A percentile compares a stretch with the other conserved stretches of the same genome.
Conservation (phyloP, 2,329 filamentous ascomycete genomes). For the Pseudodiploospora longispora region DNA sequence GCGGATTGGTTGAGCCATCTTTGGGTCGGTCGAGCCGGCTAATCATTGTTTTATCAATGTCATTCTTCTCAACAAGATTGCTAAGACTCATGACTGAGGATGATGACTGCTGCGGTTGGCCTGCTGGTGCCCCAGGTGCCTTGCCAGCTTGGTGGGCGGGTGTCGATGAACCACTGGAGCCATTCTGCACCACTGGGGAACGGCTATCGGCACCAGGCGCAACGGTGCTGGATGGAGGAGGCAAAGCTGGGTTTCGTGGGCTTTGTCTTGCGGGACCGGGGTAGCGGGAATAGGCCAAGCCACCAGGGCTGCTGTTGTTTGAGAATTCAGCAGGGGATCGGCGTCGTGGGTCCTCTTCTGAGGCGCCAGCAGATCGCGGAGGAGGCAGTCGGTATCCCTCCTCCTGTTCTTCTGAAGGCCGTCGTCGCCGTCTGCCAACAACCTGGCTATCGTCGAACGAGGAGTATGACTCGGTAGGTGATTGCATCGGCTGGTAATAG, state of each 20-base stretch:
- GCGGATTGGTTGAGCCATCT: conserved; percentile 1
- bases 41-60: conserved; percentile 50
- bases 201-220: conserved; percentile 19
- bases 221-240: conserved; percentile 19
- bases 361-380: conserved; percentile 27
- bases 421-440: conserved; percentile 25
- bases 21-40: conserved; percentile 37
- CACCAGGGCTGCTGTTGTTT: conserved; percentile 38
- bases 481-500: conserved; percentile 34
- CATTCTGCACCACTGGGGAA: conserved; percentile 28
- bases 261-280: conserved; percentile 27
- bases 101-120: conserved; percentile 16
- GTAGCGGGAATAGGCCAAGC: conserved; percentile 30
- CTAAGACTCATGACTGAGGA: conserved; percentile 45
- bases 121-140: neutral
- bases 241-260: conserved; percentile 29
- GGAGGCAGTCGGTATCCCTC: conserved; percentile 38
- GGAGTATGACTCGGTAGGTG: conserved; percentile 36
- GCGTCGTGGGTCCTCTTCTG: conserved; percentile 41
- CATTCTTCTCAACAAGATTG: conserved; percentile 43
- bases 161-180: conserved; percentile 29
- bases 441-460: conserved; percentile 28
- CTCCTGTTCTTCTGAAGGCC: conserved; percentile 31
- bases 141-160: conserved; percentile 18
- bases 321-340: conserved; percentile 44